Evolutionary conservation across 169 alveolate genomes (phyloP), one percentile per base, ranked within the genome.

Genomic region (Cryptosporidium sp.): DNA sequence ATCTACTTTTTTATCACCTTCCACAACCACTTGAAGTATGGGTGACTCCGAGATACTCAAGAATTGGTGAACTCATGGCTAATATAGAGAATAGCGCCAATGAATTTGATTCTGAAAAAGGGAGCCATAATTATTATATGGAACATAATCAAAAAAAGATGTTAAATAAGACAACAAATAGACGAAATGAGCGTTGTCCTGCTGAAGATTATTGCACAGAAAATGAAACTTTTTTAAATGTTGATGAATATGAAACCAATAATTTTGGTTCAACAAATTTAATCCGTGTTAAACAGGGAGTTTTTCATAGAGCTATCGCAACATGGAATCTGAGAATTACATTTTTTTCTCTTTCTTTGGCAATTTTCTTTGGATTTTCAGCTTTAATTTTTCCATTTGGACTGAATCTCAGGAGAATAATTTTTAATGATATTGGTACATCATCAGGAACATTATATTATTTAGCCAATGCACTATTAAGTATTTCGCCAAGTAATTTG

Each of bases 1-100:
- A 80, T 48, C 31, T 80, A 39, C 70, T 80, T 26, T 80, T 62
- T 31, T 80, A 80, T 29, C 89, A 80, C 12, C 70, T 80, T n/a
- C 89, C 89, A 1, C 89, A 80, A 53, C 89, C 89, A 61, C 75
- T 80, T 9, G 89, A 80, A 51, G 89, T 80, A n/a, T 80, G 89
- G 89, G 75, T 80, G 29, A 60, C 89, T 42, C 73, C 86, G 8
- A 33, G 80, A 31, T 80, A 80, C 48, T 80, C 86, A 53, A 73
- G 48, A 56, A 26, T 73, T n/a, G 86, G 86, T 37, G 86, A 52
- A 2, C 37, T 56, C 16, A 56, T 56, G 29, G 67, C 67, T 1
- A 21, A 26, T 56, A 56, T 35, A 6, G 67, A 26, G 8, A 37
- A 56, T 26, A n/a, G 67, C 26, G 12, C 1, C 12, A 56, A 56